These are phyloP conservation scores for Euphorbia lathyris DNA, from an alignment of 345 rosid species.

Conservation along the genomic window DNA sequence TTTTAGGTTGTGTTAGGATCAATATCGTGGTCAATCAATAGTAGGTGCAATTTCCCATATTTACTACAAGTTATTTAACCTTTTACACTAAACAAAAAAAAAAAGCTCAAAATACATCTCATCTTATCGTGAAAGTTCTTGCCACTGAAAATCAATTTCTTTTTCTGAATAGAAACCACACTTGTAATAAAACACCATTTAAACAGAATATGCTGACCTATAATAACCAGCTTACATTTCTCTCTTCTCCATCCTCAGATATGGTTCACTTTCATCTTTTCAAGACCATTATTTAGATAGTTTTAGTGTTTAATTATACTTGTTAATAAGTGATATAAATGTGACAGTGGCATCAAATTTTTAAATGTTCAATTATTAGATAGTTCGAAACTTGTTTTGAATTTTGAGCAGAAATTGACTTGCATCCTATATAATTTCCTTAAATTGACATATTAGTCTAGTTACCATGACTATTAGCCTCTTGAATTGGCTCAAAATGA, in stretches of 20 bases:
- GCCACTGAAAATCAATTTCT: not conserved
- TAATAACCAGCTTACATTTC: not conserved
- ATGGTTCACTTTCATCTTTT: not conserved
- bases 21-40: slow-evolving; percentile 18
- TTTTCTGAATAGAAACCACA: not conserved
- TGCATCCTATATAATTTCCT: no score
- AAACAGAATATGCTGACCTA: not conserved
- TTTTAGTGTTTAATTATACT: not conserved
- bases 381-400: not conserved
- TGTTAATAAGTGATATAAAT: not conserved
- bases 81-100: not conserved
- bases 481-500: no score
- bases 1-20: slow-evolving; percentile 32
- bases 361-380: no score
- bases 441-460: no score
- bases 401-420: not conserved
- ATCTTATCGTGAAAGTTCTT: not conserved
- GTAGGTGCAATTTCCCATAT: slow-evolving; percentile 14
- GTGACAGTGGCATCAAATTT: no score
- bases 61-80: not conserved
- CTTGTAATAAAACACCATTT: not conserved
- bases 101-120: not conserved
- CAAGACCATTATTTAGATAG: not conserved
- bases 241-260: not conserved
- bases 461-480: no score